Conservation (phyloP, 805 yeast genomes). For the Pichia eremophila region DNA sequence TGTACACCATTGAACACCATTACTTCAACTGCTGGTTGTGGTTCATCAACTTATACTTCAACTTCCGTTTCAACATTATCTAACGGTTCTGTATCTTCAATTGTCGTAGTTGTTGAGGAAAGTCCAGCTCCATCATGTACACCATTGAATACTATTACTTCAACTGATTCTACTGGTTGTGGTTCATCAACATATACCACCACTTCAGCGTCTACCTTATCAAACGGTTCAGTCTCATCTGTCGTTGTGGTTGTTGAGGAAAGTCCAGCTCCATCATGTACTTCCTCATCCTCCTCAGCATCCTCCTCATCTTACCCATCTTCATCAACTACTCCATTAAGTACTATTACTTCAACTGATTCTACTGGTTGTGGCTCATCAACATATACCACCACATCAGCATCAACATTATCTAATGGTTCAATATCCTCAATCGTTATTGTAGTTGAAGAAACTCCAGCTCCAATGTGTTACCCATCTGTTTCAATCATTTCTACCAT, state of each 20-base stretch:
- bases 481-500: too few relatives aligned
- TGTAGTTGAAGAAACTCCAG: conserved; percentile 3
- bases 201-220: background rate
- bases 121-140: background rate
- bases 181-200: background rate
- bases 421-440: background rate
- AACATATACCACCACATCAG: background rate
- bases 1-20: background rate
- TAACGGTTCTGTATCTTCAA: background rate
- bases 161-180: background rate
- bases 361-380: conserved; percentile 1
- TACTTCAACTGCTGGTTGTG: background rate
- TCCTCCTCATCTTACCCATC: background rate
- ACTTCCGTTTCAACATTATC: background rate
- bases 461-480: background rate
- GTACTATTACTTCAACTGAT: background rate
- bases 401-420: background rate
- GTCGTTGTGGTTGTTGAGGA: background rate
- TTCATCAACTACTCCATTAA: background rate
- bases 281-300: background rate
- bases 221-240: background rate
- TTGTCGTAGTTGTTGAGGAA: conserved; percentile 1
- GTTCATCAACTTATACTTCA: background rate
- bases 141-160: background rate
- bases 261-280: background rate